These are phyloP conservation scores for Arabis hirsuta DNA, from an alignment of 345 rosid genomes.

Conservation along the genomic window DNA sequence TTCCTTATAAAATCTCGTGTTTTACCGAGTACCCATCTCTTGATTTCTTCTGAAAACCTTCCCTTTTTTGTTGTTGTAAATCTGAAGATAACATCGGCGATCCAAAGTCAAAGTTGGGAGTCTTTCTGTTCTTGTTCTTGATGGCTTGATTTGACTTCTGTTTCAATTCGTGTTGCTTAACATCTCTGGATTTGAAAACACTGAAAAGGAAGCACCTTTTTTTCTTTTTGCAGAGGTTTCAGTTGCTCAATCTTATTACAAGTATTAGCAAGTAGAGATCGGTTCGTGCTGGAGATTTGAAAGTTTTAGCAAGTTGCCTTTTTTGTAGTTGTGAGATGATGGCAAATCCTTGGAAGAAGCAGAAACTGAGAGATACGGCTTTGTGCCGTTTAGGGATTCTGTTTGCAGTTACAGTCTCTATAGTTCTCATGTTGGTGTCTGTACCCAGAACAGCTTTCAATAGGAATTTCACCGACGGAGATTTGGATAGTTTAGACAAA, in stretches of 20 bases:
- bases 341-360: constrained; percentile 68
- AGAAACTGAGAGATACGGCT: constrained; percentile 55
- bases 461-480: constrained; percentile 25
- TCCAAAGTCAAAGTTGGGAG: constrained; percentile 29
- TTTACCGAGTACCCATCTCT: constrained; percentile 22
- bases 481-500: constrained; percentile 36
- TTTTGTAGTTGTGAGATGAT: constrained; percentile 42
- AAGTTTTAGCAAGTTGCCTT: not conserved
- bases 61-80: not conserved
- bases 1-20: not conserved
- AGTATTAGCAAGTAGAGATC: not conserved
- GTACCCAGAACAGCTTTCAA: constrained; percentile 52
- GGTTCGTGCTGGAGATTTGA: not conserved
- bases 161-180: constrained; percentile 11
- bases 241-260: not conserved
- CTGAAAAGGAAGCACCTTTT: constrained; percentile 4
- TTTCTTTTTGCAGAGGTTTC: not conserved
- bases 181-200: constrained; percentile 18
- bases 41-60: constrained; percentile 1
- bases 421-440: constrained; percentile 59
- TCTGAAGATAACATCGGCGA: constrained; percentile 13
- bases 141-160: constrained; percentile 11
- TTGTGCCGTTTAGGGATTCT: constrained; percentile 59
- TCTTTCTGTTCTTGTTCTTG: constrained; percentile 2
- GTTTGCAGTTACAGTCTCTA: constrained; percentile 54